A percentile compares a stretch with the other conserved stretches of the same genome.
Evolutionary conservation across 1,284 basidiomycete species (phyloP).

Genomic region (Trichosporon inkin): DNA sequence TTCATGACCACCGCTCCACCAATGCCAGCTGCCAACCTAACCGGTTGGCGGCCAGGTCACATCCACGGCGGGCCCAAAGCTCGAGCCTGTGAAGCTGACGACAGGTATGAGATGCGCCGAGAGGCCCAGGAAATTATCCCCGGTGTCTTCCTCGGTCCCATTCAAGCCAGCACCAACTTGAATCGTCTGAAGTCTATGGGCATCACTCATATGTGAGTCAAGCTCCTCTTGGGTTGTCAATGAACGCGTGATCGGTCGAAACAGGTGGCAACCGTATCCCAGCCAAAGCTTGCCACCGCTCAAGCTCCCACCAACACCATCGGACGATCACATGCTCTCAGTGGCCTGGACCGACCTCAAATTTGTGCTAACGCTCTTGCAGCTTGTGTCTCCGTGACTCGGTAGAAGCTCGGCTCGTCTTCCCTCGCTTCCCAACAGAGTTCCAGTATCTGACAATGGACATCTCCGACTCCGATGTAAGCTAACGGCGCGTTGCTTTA

Average conservation of each 20-base stretch:
- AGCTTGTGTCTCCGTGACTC: slow-evolving; percentile 82
- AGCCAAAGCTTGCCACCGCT: not conserved
- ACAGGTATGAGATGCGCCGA: slow-evolving; percentile 88
- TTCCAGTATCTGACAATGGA: slow-evolving; percentile 78
- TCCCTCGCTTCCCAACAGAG: slow-evolving; percentile 73
- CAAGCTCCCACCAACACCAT: not conserved
- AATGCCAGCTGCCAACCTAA: not conserved
- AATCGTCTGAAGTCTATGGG: slow-evolving; percentile 61
- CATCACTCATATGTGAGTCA: slow-evolving; percentile 79
- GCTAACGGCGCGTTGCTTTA: slow-evolving; percentile 16
- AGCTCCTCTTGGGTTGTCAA: slow-evolving; percentile 44
- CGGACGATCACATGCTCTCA: not conserved
- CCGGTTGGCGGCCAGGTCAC: slow-evolving; percentile 1
- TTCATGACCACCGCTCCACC: not conserved
- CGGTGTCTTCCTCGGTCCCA: slow-evolving; percentile 76
- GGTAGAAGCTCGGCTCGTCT: slow-evolving; percentile 80
- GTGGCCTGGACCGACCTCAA: not conserved
- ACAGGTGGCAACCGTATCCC: not conserved
- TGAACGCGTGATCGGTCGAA: slow-evolving; percentile 24
- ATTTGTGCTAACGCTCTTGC: not conserved
- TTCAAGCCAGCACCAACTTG: slow-evolving; percentile 76
- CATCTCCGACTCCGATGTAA: slow-evolving; percentile 74
- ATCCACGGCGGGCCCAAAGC: not conserved
- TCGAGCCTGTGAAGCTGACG: not conserved
- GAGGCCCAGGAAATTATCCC: slow-evolving; percentile 89